phyloP scores from a whole-genome alignment of 2,329 filamentous ascomycete species.

The Paracamarosporium sp. region DNA sequence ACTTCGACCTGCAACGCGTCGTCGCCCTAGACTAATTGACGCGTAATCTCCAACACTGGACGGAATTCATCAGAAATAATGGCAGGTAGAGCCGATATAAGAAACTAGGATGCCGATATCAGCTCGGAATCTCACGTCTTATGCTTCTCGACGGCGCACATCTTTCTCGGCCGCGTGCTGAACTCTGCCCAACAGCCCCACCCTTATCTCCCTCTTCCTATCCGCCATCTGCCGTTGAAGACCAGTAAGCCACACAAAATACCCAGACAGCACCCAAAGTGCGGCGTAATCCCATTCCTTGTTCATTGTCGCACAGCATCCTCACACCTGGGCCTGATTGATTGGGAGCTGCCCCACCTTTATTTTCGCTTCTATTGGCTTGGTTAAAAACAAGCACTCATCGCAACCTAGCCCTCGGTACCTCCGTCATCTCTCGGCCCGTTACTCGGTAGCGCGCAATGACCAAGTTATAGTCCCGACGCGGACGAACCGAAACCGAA shows the following conservation, averaged over 20 bases:
- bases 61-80: no score
- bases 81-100: no score
- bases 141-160: no score
- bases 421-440: neutral
- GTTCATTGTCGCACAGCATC: no score
- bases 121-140: no score
- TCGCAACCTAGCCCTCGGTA: neutral
- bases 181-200: no score
- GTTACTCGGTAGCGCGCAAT: neutral
- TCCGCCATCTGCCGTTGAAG: neutral
- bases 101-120: no score
- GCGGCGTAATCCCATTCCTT: neutral
- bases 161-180: no score
- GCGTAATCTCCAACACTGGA: no score
- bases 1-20: no score
- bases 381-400: neutral
- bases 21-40: no score
- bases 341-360: neutral
- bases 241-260: constrained; percentile 5
- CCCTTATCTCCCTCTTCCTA: neutral
- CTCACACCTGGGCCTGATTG: neutral
- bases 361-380: neutral
- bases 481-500: neutral
- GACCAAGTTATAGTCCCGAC: neutral
- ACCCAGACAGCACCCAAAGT: constrained; percentile 2